Percentiles rank a stretch among this genome's conserved stretches.
Evolutionary conservation across 139 green algal species (phyloP).

Genomic region (Coelastrella sp.): DNA sequence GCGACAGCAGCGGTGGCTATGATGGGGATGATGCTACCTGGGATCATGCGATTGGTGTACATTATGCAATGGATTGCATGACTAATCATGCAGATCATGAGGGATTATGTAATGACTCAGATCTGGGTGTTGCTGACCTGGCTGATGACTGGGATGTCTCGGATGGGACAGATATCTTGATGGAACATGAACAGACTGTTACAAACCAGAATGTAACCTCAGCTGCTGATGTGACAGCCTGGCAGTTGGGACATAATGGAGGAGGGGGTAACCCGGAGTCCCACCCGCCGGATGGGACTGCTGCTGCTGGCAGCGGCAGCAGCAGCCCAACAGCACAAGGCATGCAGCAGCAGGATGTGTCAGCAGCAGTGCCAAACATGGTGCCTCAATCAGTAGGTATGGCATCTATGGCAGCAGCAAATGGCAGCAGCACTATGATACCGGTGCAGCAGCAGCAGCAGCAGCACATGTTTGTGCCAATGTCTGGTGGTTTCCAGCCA

Average conservation of each 20-base stretch:
- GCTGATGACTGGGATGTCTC: constrained; percentile 13
- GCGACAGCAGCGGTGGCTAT: not conserved
- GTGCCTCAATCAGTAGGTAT: not conserved
- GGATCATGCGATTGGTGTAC: not conserved
- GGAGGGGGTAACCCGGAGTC: not conserved
- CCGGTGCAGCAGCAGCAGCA: constrained; percentile 17
- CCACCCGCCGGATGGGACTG: not conserved
- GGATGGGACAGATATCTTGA: constrained; percentile 27
- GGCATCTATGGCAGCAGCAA: not conserved
- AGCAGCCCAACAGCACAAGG: constrained; percentile 3
- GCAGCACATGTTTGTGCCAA: not conserved
- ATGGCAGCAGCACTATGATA: not conserved
- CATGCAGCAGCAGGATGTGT: constrained; percentile 2
- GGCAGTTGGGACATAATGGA: not conserved
- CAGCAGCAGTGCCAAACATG: constrained; percentile 2
- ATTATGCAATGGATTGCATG: not conserved
- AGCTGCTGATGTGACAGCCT: not conserved
- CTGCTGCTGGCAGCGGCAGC: constrained; percentile 9
- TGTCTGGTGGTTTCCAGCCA: not conserved
- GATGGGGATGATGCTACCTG: not conserved
- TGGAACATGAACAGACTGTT: not conserved
- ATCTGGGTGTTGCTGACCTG: not conserved
- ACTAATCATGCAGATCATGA: not conserved
- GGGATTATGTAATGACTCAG: not conserved
- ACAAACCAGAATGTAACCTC: too few species aligned